Evolutionary conservation across 257 asterid species (phyloP), one percentile per base, ranked within the genome.

Genomic region (Solanum etuberosum): DNA sequence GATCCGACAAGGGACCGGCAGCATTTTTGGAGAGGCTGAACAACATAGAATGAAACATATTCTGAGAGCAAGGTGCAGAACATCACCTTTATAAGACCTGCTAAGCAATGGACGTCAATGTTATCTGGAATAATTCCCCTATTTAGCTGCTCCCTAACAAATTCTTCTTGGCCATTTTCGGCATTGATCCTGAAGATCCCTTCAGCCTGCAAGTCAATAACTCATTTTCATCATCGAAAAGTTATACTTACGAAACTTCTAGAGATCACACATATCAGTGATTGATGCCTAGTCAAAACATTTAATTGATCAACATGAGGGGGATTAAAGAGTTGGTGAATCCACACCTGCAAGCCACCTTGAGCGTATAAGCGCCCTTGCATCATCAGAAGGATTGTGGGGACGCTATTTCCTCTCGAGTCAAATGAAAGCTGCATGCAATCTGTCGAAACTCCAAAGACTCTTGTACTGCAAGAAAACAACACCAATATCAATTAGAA

Each of bases 401-500:
- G 99, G 18, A 96, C 96, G 32, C 96, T 92, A 81, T 96, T 96
- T 63, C 98, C 99, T 88, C 99, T 88, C 57, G 94, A 87, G 88
- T 96, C 99, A 83, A 91, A 93, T 16, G 98, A 96, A 73, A 96
- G 98, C 91, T 96, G 99, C 99, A 96, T 96, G 18, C 98, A 96
- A 90, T 95, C 96, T 5, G 96, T 95, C 31, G 99, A 96, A 89
- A 96, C 99, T 59, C 99, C 99, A 87, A 96, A 96, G 23, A 93
- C 99, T 85, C 97, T 91, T 40, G 98, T 92, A 89, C 98, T 96
- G 83, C 27, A 65, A 54, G 25, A 86, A 86, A 59, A 86, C 85
- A 70, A 63, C 68, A 84, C 27, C 25, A 65, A 1, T 20, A 65
- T 84, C 63, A 80, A 29, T 80, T 80, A 80, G 83, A 78, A 27